phyloP scores from a whole-genome alignment of 768 basidiomycete genomes.

The Russula lepida region DNA sequence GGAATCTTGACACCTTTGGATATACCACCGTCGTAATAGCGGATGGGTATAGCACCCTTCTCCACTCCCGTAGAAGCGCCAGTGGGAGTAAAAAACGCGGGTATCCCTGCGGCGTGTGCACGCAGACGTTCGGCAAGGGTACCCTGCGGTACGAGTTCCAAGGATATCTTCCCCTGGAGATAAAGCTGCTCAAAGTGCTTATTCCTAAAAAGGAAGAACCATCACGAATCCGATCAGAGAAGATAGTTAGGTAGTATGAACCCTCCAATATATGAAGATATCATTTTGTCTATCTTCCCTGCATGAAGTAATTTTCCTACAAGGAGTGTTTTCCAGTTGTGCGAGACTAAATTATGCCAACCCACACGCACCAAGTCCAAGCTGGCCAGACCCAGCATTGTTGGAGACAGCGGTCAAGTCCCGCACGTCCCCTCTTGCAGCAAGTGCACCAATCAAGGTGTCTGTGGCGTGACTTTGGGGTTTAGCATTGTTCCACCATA shows the following conservation, averaged over 20 bases:
- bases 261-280: conserved; percentile 89
- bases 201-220: conserved; percentile 42
- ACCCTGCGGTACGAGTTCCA: conserved; percentile 89
- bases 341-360: background rate
- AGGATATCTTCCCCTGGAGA: conserved; percentile 68
- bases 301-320: conserved; percentile 66
- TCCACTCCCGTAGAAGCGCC: conserved; percentile 82
- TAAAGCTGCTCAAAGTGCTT: conserved; percentile 80
- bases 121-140: conserved; percentile 84
- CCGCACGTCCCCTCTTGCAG: conserved; percentile 63
- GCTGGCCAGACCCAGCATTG: conserved; percentile 68
- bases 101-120: conserved; percentile 84
- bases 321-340: background rate
- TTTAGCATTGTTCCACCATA: background rate
- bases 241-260: conserved; percentile 25
- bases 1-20: conserved; percentile 58
- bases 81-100: conserved; percentile 90
- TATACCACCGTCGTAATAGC: conserved; percentile 71
- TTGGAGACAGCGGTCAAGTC: conserved; percentile 81
- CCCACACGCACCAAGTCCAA: conserved; percentile 51
- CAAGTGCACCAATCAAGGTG: conserved; percentile 72
- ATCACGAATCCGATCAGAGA: background rate
- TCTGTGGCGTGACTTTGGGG: conserved; percentile 36
- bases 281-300: conserved; percentile 72
- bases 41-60: conserved; percentile 66